Conservation (phyloP, 2,329 filamentous ascomycete species). For the Lecanicillium sp. region DNA sequence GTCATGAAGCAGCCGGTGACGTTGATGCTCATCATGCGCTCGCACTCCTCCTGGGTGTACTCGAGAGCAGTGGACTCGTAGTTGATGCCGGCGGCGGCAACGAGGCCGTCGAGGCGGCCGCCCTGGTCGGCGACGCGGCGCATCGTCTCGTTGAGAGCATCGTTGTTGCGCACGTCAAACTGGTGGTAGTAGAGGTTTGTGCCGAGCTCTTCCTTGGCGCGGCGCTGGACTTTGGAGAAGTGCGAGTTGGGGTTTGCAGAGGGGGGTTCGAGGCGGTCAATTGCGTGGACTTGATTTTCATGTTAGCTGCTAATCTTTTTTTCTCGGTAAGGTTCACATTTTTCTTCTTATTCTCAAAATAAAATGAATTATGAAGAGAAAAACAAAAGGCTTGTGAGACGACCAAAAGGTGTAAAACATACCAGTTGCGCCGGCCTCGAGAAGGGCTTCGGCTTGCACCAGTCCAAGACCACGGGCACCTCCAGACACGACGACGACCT, state of each 20-base stretch:
- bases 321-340: too few relatives aligned
- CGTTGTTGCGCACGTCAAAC: conserved; percentile 70
- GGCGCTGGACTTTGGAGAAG: conserved; percentile 57
- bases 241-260: conserved; percentile 33
- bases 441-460: conserved; percentile 67
- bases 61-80: conserved; percentile 78
- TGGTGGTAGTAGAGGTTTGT: conserved; percentile 65
- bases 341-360: too few relatives aligned
- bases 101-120: conserved; percentile 69
- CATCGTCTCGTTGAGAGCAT: conserved; percentile 57
- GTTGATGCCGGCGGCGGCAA: conserved; percentile 64
- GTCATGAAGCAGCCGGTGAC: conserved; percentile 81
- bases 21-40: conserved; percentile 77
- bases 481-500: conserved; percentile 69
- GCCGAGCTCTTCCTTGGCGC: conserved; percentile 55
- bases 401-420: conserved; percentile 3
- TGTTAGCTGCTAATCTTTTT: background rate
- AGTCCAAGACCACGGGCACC: conserved; percentile 70
- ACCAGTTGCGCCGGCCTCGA: conserved; percentile 70
- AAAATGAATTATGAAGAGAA: too few relatives aligned
- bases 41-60: conserved; percentile 65
- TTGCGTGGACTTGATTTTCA: conserved; percentile 48
- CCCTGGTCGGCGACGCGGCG: conserved; percentile 60
- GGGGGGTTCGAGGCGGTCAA: conserved; percentile 54
- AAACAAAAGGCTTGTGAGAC: too few relatives aligned